phyloP scores from a whole-genome alignment of 306 rosid species.

The Dalbergia cultrata region DNA sequence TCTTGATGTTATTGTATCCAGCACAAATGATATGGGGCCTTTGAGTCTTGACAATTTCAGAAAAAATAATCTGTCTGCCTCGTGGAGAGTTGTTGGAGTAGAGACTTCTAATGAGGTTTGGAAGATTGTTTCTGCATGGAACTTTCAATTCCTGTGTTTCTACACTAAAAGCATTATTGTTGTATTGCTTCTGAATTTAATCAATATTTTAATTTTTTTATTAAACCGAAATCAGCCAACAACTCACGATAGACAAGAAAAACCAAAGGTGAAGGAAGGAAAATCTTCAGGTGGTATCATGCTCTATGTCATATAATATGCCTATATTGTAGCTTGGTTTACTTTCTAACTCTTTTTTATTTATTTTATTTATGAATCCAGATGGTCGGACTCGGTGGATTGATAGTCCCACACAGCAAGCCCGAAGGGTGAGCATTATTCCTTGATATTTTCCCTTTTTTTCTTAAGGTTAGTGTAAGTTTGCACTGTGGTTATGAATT shows the following conservation, averaged over 20 bases:
- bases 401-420: slow-evolving; percentile 55
- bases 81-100: slow-evolving; percentile 71
- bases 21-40: slow-evolving; percentile 87
- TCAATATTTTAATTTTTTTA: slow-evolving; percentile 32
- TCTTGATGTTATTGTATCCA: slow-evolving; percentile 76
- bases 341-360: neutral
- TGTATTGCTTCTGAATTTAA: slow-evolving; percentile 31
- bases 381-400: slow-evolving; percentile 51
- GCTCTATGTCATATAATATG: slow-evolving; percentile 29
- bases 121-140: slow-evolving; percentile 50
- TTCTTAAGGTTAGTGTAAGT: slow-evolving; percentile 34
- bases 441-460: slow-evolving; percentile 38
- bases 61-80: slow-evolving; percentile 79
- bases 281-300: slow-evolving; percentile 60
- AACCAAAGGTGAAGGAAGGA: slow-evolving; percentile 49
- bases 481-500: slow-evolving; percentile 28
- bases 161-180: neutral
- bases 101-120: slow-evolving; percentile 74
- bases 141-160: slow-evolving; percentile 23
- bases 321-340: slow-evolving; percentile 36
- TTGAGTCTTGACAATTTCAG: slow-evolving; percentile 80
- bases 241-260: slow-evolving; percentile 58
- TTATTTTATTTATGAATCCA: slow-evolving; percentile 47
- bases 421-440: slow-evolving; percentile 76
- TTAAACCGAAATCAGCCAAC: slow-evolving; percentile 58